Evolutionary conservation across 257 asterid genomes (phyloP).

Genomic region (Voacanga thouarsii): DNA sequence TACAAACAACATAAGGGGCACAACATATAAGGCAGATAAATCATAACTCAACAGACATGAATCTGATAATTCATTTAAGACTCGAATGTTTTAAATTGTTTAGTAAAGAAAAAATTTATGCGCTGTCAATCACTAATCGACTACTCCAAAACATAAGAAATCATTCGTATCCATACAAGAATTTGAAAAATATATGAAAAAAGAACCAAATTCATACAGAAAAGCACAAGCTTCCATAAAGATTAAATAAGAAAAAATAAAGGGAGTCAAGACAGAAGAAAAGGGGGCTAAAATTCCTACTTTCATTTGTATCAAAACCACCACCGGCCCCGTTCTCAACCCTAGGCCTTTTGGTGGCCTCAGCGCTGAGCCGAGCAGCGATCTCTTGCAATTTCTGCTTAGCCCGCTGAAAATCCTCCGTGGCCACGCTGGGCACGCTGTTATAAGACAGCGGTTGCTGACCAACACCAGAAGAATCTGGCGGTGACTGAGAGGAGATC

Average conservation of each 20-base stretch:
- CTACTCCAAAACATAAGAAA: neutral
- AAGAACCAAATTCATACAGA: neutral
- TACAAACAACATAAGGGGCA: too few species aligned
- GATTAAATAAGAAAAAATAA: neutral
- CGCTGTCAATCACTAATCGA: neutral
- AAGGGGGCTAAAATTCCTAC: conserved; percentile 24
- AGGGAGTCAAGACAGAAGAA: neutral
- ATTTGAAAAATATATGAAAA: neutral
- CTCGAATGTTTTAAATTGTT: neutral
- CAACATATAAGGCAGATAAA: neutral
- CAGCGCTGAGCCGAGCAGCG: conserved; percentile 74
- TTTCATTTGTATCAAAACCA: conserved; percentile 49
- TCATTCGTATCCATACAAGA: too few species aligned
- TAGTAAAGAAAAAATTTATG: neutral
- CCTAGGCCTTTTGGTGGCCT: conserved; percentile 63
- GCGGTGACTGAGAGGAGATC: conserved; percentile 44
- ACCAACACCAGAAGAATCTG: conserved; percentile 35
- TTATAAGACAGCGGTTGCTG: conserved; percentile 51
- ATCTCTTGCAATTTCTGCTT: conserved; percentile 93
- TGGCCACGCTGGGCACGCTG: conserved; percentile 72
- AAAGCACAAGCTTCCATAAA: neutral
- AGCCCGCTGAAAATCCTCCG: conserved; percentile 80
- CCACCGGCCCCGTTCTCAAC: conserved; percentile 67
- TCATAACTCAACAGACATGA: neutral
- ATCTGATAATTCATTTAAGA: neutral